Base-by-base conservation (phyloP, 2,329 filamentous ascomycete genomes). In the Cercospora berteroae region DNA sequence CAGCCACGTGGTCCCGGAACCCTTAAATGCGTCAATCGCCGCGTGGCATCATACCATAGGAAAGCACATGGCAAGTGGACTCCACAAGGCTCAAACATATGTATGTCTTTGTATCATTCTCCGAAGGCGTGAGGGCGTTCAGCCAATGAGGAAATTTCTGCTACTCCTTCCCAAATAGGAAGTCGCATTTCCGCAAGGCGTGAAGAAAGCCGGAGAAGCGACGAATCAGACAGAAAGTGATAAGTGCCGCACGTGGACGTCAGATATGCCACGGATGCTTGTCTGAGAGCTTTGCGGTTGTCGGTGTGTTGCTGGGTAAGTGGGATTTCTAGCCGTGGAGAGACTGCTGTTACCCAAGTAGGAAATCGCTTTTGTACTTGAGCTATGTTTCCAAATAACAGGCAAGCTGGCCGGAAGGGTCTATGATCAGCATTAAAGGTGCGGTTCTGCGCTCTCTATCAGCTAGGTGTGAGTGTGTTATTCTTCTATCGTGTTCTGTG, bases 171-270 rank as follows among this genome's bases (percentile, higher is more conserved):
- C 55, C 31, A 33, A 58, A 20, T 36, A 36, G 55, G 55, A 58
- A 58, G 55, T 58, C 55, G 55, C 55, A 58, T 58, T 58, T 58
- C 55, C 55, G 55, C 31, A 5, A 33, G n/a, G 55, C 25, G 55
- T 58, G 55, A 58, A 36, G 27, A 57, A 20, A 57, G 25, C 55
- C 27, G 55, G 25, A 31, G 55, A 20, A 33, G 5, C 27, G 16
- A 27, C 55, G 31, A 33, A 31, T 57, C n/a, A n/a, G 1, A 57
- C 27, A 2, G 31, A 57, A 31, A 31, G 31, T 33, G 16, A 16
- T 7, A 18, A 33, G 27, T 57, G 55, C 31, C 27, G 27, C n/a
- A 18, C 55, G 55, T 27, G 18, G 18, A 33, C 29, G 29, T 27
- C 23, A n/a, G 33, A 57, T 4, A 39, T 39, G 33, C 33, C 2